Evolutionary conservation across 306 rosid genomes (phyloP), one percentile per base, ranked within the genome.

Genomic region (Prunus armeniaca): DNA sequence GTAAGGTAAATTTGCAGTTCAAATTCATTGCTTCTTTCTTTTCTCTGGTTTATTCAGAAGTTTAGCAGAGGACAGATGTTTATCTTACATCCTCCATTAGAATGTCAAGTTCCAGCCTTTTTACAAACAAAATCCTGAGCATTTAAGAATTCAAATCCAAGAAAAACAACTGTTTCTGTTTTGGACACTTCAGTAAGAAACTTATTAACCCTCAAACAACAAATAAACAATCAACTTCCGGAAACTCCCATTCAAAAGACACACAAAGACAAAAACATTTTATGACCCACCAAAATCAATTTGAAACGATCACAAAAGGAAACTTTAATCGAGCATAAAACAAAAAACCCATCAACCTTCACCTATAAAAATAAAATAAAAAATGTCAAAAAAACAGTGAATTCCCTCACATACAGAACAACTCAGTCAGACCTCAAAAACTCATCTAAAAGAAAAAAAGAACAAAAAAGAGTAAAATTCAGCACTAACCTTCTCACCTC

Each of bases 401-500:
- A 63, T 30, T 46, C 27, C 28, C 46, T 3, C 9, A 47, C 1
- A 45, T 10, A 62, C 6, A 69, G 38, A 69, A 17, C 51, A 69
- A 52, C 14, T 2, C 17, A 22, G 1, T 10, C 43, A 1, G 8
- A 19, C 1, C 24, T 34, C 56, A 38, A 25, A 56, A 14, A 75
- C 62, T 49, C 60, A 45, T 28, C 7, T 41, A 8, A 54, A 3
- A 3, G 3, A n/a, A 62, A 47, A 41, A 49, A 20, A 68, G 17
- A 71, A 50, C 2, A 13, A 18, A 15, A 57, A 79, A 24, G 46
- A 56, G 65, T 22, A 11, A 38, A 51, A 54, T 43, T 61, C 1
- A 69, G 71, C 61, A 87, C 88, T 68, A 80, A 94, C 97, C 98
- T 92, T 94, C 84, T 92, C 97, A 87, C 98, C 98, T 86, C 98